phyloP scores from a whole-genome alignment of 2,329 filamentous ascomycete species.

The Metarhizium humberi region DNA sequence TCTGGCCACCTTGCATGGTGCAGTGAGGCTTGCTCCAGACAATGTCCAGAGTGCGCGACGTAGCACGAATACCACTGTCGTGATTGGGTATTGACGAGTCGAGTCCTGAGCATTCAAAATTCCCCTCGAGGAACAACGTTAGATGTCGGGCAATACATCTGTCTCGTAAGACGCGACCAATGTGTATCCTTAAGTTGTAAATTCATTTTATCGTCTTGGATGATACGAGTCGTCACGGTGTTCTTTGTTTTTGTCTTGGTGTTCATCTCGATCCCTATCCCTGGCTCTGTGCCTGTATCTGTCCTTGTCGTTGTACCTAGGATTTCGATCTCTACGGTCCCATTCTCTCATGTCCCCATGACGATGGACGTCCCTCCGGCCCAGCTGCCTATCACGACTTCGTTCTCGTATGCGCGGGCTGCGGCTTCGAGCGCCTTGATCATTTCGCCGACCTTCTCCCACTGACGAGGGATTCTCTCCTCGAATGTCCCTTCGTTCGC shows the following conservation, averaged over 20 bases:
- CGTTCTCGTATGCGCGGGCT: constrained; percentile 11
- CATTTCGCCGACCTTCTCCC: not conserved
- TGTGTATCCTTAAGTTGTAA: not conserved
- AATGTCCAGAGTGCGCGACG: not conserved
- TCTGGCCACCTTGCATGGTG: not conserved
- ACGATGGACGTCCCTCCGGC: constrained; percentile 16
- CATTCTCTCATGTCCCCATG: constrained; percentile 15
- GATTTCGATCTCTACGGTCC: constrained; percentile 8
- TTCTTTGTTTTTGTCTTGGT: constrained; percentile 1
- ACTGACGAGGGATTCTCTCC: constrained; percentile 11
- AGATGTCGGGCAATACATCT: not conserved
- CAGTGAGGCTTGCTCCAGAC: not conserved
- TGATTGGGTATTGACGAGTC: not conserved
- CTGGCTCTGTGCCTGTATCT: constrained; percentile 21
- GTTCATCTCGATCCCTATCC: constrained; percentile 8
- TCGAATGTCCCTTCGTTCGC: constrained; percentile 18
- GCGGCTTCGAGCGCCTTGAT: not conserved
- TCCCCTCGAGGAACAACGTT: not conserved
- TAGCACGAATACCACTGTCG: not conserved
- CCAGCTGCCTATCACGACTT: constrained; percentile 27
- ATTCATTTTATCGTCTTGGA: constrained; percentile 6
- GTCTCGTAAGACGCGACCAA: not conserved
- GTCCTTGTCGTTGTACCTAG: constrained; percentile 18
- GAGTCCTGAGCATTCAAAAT: not conserved
- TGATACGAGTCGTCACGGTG: constrained; percentile 10